Evolutionary conservation across 768 basidiomycete genomes (phyloP), one percentile per base, ranked within the genome.

Genomic region (Rhizopogon rudus): DNA sequence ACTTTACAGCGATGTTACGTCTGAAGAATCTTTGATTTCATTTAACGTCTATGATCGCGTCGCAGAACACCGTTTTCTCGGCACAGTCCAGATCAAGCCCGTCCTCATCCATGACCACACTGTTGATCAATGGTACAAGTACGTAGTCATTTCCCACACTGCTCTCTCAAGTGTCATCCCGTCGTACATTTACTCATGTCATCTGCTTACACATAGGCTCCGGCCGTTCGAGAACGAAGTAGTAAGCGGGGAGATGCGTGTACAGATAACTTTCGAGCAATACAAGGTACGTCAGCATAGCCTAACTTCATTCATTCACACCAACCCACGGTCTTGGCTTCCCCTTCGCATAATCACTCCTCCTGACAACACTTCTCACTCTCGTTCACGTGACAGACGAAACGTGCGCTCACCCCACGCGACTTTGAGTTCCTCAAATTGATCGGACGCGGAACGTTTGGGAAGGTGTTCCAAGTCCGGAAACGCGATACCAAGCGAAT

Each of bases 361-460:
- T 52, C 63, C 54, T 62, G 52, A 58, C 57, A 51, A 57, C 57
- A 52, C 52, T 55, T 50, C 63, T 66, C 49, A 63, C 48, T 49
- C 29, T 20, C 52, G 17, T 59, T 54, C 61, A 60, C 58, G 53
- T 61, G 61, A 51, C 68, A 93, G 91, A 88, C 84, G 45, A 93
- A 90, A 75, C 84, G 86, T 44, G 84, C 90, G 5, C 81, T 98
- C 49, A 89, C 84, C n/a, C 94, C 95, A 31, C 86, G 90, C 66
- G 96, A 98, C 68, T 99, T 99, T 65, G 96, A 98, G 67, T 97
- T 98, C 75, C 85, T 99, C 66, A 97, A 97, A 71, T 88, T 99
- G 55, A 98, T 99, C 72, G 97, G 97, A 55, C 86, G 94, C 48
- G 97, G 97, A 2, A 98, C 97, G 0, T 99, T 99, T 69, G 97